Evolutionary conservation across 1,284 basidiomycete genomes (phyloP).

Genomic region (Neotropicomus parvogracilis): DNA sequence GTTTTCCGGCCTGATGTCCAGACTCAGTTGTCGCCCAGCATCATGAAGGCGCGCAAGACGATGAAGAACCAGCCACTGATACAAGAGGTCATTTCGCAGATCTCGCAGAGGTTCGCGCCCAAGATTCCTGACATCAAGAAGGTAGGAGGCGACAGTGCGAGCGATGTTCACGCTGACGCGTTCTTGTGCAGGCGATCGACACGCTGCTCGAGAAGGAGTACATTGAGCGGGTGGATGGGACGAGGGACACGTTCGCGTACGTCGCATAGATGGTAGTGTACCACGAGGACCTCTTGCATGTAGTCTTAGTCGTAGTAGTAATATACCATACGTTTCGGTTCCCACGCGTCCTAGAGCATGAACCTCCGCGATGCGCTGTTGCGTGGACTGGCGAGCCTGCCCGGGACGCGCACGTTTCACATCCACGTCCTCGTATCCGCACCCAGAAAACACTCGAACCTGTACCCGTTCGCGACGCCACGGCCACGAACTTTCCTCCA

Average conservation of each 20-base stretch:
- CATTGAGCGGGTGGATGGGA: conserved; percentile 87
- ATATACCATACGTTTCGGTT: conserved; percentile 18
- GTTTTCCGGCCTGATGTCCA: neutral
- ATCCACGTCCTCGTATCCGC: conserved; percentile 72
- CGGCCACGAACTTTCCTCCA: conserved; percentile 64
- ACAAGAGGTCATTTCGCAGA: conserved; percentile 91
- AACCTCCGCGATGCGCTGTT: conserved; percentile 66
- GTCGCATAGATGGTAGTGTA: conserved; percentile 49
- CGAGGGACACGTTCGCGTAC: conserved; percentile 75
- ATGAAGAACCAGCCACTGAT: conserved; percentile 96
- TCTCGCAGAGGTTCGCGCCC: conserved; percentile 85
- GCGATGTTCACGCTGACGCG: conserved; percentile 2
- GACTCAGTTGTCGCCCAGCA: conserved; percentile 46
- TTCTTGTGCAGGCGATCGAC: conserved; percentile 79
- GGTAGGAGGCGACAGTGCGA: conserved; percentile 36
- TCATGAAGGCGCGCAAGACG: conserved; percentile 98
- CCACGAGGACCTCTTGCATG: conserved; percentile 11
- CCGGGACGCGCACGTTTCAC: conserved; percentile 67
- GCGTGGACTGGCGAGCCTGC: conserved; percentile 50
- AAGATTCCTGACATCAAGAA: conserved; percentile 92
- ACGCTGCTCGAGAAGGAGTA: conserved; percentile 97
- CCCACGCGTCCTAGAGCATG: conserved; percentile 28
- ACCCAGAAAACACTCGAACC: conserved; percentile 61
- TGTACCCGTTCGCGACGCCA: conserved; percentile 75
- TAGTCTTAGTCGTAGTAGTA: too few species aligned